Evolutionary conservation across 805 yeast genomes (phyloP).

Genomic region (Candida nonsorbophila): DNA sequence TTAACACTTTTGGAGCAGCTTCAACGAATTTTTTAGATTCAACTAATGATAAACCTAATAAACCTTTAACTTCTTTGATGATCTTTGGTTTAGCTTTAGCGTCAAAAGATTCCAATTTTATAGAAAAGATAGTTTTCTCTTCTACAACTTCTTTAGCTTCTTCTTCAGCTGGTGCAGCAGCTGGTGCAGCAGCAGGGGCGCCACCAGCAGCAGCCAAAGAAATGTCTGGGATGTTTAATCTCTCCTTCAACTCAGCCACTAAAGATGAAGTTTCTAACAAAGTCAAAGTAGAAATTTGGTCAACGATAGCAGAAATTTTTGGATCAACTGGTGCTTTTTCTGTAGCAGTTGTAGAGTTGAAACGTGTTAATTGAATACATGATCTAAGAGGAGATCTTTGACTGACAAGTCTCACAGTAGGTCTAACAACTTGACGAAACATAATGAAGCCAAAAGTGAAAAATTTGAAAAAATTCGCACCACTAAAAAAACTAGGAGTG

Average conservation of each 20-base stretch:
- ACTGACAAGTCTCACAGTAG: slow-evolving; percentile 26
- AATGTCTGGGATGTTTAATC: slow-evolving; percentile 90
- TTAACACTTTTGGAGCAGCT: slow-evolving; percentile 91
- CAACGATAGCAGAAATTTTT: slow-evolving; percentile 82
- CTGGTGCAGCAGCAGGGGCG: slow-evolving; percentile 54
- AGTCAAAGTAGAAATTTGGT: slow-evolving; percentile 85
- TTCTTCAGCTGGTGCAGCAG: slow-evolving; percentile 69
- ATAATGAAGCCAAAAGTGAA: slow-evolving; percentile 3
- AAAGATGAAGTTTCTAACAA: slow-evolving; percentile 88
- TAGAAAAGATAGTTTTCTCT: slow-evolving; percentile 88
- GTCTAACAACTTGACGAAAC: slow-evolving; percentile 36
- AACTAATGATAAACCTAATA: slow-evolving; percentile 87
- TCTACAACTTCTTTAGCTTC: slow-evolving; percentile 73
- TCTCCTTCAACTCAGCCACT: slow-evolving; percentile 71
- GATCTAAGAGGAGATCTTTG: slow-evolving; percentile 12
- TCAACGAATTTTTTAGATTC: slow-evolving; percentile 98
- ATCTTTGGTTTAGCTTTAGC: slow-evolving; percentile 95
- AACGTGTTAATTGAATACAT: slow-evolving; percentile 25
- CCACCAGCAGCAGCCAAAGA: slow-evolving; percentile 70
- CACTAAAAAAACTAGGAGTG: too few relatives aligned
- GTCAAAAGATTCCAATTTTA: slow-evolving; percentile 91
- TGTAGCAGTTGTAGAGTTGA: slow-evolving; percentile 41
- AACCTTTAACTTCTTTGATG: slow-evolving; percentile 91
- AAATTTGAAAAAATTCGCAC: slow-evolving; percentile 1
- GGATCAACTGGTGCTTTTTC: slow-evolving; percentile 65